Base-by-base conservation (phyloP, 306 rosid genomes). In the Glycine latifolia region DNA sequence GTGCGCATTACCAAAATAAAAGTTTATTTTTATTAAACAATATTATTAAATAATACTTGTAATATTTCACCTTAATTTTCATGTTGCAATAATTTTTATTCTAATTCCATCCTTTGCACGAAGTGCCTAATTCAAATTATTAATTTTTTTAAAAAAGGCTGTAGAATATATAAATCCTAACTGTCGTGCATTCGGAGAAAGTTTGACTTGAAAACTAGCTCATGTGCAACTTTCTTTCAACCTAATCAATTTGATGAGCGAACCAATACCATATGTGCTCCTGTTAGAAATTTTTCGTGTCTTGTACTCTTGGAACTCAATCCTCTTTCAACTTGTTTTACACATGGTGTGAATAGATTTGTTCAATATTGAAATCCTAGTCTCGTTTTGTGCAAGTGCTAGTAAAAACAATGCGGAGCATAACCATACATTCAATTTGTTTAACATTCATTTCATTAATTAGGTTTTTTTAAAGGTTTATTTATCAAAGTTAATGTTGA, bases 291-390 rank as follows among this genome's bases (percentile, higher is more conserved):
- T 12, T 44, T 44, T 44, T 3, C 58, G 67, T 73, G 53, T 9
- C 53, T 54, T 15, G 39, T 41, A 73, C 77, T 53, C 47, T n/a
- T 33, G 5, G 12, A 54, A 73, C 35, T 80, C 78, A 6, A 33
- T 52, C 31, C n/a, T 48, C 17, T 17, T 13, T 72, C 79, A n/a
- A 6, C 47, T 6, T 39, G 37, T 50, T 60, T 61, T 17, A 62
- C 79, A 16, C 47, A 13, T 71, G 39, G 33, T 3, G 31, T 26
- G 26, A 26, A 26, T 26, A 26, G 31, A 26, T 4, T 73, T n/a
- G 16, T 54, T 73, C 49, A 9, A 2, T 37, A 54, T 5, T 53
- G 4, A 71, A 71, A 71, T 33, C 10, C 20, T 4, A 14, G 72
- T 43, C 8, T 67, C 37, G 4, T 44, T 15, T 16, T 15, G 4